These are phyloP conservation scores for Vitis vinifera DNA, from an alignment of 164 flowering plant species.

Conservation along the genomic window ASM3070453v1 NC_081813.1:1097001-1097500, in stretches of 20 bases:
- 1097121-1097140: conserved; percentile 1
- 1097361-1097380: conserved; percentile 4
- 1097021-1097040: conserved; percentile 21
- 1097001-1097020: conserved; percentile 20
- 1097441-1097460: neutral
- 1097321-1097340: neutral
- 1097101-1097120: neutral
- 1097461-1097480: neutral
- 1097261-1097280: too few relatives aligned
- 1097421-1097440: neutral
- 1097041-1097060: conserved; percentile 9
- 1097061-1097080: neutral
- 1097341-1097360: neutral
- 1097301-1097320: neutral
- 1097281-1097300: too few relatives aligned
- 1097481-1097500: conserved; percentile 2
- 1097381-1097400: too few relatives aligned
- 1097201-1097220: too few relatives aligned
- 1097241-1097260: too few relatives aligned
- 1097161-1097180: conserved; percentile 5
- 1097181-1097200: neutral
- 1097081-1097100: neutral
- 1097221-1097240: too few relatives aligned
- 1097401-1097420: neutral
- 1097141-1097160: conserved; percentile 1